Conservation (phyloP, 305 asterid genomes). For the Coffea humblotiana region DNA sequence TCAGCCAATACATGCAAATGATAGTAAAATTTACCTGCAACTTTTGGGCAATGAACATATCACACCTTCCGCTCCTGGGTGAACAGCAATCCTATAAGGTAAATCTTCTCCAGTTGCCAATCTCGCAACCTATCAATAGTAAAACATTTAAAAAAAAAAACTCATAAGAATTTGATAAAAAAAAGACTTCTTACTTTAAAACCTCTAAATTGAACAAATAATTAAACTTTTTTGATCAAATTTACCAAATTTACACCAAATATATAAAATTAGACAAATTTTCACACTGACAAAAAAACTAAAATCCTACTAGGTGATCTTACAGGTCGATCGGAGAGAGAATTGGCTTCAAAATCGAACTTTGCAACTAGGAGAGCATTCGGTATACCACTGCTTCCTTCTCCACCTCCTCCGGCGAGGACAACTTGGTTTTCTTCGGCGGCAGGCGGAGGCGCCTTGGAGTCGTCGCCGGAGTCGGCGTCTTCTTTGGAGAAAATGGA, state of each 20-base stretch:
- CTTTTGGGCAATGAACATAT: constrained; percentile 75
- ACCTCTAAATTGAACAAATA: too few species aligned
- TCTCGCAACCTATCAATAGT: constrained; percentile 51
- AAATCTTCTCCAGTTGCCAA: constrained; percentile 76
- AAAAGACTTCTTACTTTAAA: too few species aligned
- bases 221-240: too few species aligned
- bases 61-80: constrained; percentile 85
- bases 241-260: too few species aligned
- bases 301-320: constrained; percentile 17
- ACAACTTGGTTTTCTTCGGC: constrained; percentile 40
- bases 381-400: constrained; percentile 84
- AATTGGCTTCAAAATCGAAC: constrained; percentile 47
- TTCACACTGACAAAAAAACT: not conserved
- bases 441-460: constrained; percentile 16
- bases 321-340: constrained; percentile 84
- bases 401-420: constrained; percentile 96
- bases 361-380: constrained; percentile 67
- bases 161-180: too few species aligned
- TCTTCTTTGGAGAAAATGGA: constrained; percentile 24
- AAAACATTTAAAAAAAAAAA: not conserved
- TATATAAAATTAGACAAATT: too few species aligned
- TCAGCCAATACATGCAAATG: not conserved
- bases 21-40: constrained; percentile 55
- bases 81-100: constrained; percentile 88
- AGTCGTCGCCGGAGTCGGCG: constrained; percentile 18